Evolutionary conservation across 2,329 filamentous ascomycete species (phyloP).

Genomic region (Emmonsiellopsis sp.): DNA sequence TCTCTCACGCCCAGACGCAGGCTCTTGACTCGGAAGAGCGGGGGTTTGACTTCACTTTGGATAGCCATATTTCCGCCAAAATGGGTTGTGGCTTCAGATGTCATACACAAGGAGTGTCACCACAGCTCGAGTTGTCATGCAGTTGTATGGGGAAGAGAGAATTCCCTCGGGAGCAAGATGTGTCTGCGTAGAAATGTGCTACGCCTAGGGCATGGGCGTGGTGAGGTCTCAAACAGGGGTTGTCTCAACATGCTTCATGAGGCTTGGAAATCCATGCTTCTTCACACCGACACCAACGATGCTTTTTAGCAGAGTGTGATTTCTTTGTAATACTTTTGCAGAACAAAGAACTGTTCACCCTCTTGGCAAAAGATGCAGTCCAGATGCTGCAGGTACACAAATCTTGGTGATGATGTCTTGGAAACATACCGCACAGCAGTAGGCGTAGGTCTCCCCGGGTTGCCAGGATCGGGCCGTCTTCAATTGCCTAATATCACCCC

Average conservation of each 20-base stretch:
- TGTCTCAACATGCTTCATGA: neutral
- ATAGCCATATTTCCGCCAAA: neutral
- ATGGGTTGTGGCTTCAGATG: neutral
- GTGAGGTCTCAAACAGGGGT: neutral
- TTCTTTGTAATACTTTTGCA: too few relatives aligned
- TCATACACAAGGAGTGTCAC: constrained; percentile 1
- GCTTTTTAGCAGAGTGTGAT: too few relatives aligned
- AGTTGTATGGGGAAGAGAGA: neutral
- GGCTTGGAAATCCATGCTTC: neutral
- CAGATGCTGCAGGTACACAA: too few relatives aligned
- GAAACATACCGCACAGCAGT: too few relatives aligned
- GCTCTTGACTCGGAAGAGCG: too few relatives aligned
- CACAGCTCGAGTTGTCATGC: neutral
- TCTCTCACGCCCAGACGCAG: too few relatives aligned
- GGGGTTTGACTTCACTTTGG: neutral
- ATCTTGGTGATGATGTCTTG: too few relatives aligned
- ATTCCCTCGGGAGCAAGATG: neutral
- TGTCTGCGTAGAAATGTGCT: neutral
- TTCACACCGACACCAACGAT: neutral
- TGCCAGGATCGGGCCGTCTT: too few relatives aligned
- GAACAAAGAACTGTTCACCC: too few relatives aligned
- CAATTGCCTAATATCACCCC: too few relatives aligned
- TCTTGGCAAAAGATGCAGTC: too few relatives aligned
- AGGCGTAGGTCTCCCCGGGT: too few relatives aligned
- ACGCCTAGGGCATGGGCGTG: neutral